Evolutionary conservation across 495 filamentous ascomycete genomes (phyloP), one percentile per base, ranked within the genome.

Genomic region (Penicillium crystallinum): DNA sequence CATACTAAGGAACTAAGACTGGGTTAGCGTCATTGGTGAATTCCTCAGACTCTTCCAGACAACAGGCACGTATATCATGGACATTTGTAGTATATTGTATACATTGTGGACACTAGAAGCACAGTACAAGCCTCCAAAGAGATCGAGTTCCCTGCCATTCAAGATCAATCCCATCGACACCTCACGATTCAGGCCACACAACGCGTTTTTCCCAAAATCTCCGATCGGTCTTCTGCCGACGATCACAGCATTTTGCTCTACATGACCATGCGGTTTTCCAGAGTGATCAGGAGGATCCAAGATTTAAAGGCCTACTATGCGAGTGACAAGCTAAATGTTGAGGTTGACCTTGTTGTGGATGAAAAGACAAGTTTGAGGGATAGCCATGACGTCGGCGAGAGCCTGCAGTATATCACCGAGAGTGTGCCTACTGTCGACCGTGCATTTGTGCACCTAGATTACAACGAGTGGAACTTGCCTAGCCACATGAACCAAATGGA

Each of bases 201-300:
- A n/a, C n/a, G n/a, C n/a, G n/a, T n/a, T n/a, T n/a, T n/a, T n/a
- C n/a, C n/a, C n/a, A n/a, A n/a, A n/a, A n/a, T n/a, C n/a, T n/a
- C n/a, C n/a, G n/a, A n/a, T n/a, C n/a, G n/a, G n/a, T n/a, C n/a
- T 22, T 82, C 84, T 0, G 81, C 88, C 0, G 85, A 87, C 46
- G 87, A 96, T 57, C 80, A 90, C 31, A 96, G 92, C 60, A 80
- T 96, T 17, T 71, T 97, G 7, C 76, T 97, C 0, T 97, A 97
- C 70, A 77, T 95, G 52, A 91, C 90, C 1, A 96, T 97, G 90
- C 83, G 91, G 2, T 97, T 97, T 61, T 91, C 91, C 18, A 89
- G 87, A 44, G 86, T 87, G 4, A 91, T 97, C 53, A 84, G 83
- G 58, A 87, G 90, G 58, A 93, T 97, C 34, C 91, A 95, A 61